phyloP scores from a whole-genome alignment of 352 stramenopile species.

The Globisporangium nagaii region DNA sequence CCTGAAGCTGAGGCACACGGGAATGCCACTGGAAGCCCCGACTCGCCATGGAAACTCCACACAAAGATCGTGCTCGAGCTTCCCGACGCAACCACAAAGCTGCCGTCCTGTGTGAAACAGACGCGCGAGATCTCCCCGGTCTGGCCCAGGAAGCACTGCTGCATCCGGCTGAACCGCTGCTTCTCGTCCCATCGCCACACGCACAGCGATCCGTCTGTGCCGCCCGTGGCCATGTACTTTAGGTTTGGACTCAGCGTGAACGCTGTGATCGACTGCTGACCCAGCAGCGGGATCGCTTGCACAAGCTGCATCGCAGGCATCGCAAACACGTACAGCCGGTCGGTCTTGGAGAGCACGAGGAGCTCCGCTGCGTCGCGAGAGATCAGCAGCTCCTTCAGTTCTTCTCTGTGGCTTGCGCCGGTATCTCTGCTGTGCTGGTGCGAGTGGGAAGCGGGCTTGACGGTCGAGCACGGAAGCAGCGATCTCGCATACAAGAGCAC shows the following conservation, averaged over 20 bases:
- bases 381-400: constrained; percentile 40
- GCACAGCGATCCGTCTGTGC: constrained; percentile 45
- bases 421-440: background rate
- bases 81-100: constrained; percentile 33
- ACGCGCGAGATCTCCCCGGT: constrained; percentile 28
- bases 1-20: background rate
- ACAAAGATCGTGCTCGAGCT: constrained; percentile 44
- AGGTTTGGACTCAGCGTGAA: constrained; percentile 45
- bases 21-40: background rate
- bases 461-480: constrained; percentile 24
- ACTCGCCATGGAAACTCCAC: constrained; percentile 50
- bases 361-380: constrained; percentile 43
- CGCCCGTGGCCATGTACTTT: constrained; percentile 64
- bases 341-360: constrained; percentile 36
- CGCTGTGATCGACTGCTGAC: constrained; percentile 41
- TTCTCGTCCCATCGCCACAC: constrained; percentile 56
- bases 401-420: background rate
- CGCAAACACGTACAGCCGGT: constrained; percentile 55
- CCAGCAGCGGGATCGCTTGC: constrained; percentile 49
- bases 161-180: constrained; percentile 44
- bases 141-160: constrained; percentile 53
- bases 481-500: constrained; percentile 35
- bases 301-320: constrained; percentile 25
- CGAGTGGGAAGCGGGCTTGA: constrained; percentile 25
- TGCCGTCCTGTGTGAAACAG: constrained; percentile 36